These are phyloP conservation scores for Funneliformis geosporum DNA, from an alignment of 192 early-diverging fungal genomes.

Conservation along the genomic window DNA sequence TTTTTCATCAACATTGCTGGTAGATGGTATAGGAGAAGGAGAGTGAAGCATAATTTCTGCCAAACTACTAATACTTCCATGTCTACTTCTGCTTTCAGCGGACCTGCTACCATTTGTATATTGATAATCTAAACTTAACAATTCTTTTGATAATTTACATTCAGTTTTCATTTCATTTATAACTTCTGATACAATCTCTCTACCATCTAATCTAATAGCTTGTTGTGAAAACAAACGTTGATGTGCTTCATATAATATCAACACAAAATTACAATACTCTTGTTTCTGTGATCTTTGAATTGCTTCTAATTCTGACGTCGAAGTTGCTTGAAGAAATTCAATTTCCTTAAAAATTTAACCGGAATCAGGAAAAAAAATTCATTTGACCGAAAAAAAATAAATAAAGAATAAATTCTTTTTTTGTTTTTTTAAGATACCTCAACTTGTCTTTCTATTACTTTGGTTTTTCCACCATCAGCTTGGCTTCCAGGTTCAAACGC, in stretches of 20 bases:
- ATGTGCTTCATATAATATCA: constrained; percentile 43
- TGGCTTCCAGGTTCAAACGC: neutral
- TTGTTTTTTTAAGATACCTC: neutral
- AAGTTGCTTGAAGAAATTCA: constrained; percentile 52
- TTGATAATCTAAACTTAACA: neutral
- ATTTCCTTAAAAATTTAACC: constrained; percentile 36
- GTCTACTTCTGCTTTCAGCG: constrained; percentile 5
- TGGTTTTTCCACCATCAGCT: too few relatives aligned
- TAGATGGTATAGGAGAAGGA: too few relatives aligned
- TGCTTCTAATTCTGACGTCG: constrained; percentile 52
- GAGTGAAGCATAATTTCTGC: neutral
- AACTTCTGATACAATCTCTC: constrained; percentile 53
- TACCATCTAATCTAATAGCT: constrained; percentile 44
- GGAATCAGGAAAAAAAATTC: neutral
- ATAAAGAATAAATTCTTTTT: neutral
- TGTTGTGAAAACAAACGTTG: constrained; percentile 3
- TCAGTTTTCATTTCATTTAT: constrained; percentile 39
- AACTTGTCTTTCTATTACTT: neutral
- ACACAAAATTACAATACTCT: constrained; percentile 60
- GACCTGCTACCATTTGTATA: neutral
- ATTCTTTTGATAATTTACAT: constrained; percentile 14
- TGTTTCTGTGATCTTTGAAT: constrained; percentile 47
- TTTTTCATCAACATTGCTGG: neutral
- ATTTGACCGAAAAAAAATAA: neutral
- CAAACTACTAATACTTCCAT: neutral